Conservation (phyloP, 2,329 filamentous ascomycete genomes). For the Cercospora citrullina region DNA sequence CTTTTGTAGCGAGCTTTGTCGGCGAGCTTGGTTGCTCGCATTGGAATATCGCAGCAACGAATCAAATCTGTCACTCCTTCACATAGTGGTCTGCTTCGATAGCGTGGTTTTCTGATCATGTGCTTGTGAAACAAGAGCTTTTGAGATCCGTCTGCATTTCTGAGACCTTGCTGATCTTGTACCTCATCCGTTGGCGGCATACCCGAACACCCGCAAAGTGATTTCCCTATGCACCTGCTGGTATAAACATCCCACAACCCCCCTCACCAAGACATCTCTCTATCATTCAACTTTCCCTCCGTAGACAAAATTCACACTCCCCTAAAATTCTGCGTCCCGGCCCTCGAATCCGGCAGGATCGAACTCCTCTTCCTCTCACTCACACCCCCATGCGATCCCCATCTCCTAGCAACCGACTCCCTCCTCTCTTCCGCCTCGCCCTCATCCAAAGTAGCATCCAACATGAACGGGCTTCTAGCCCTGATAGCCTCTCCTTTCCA, state of each 20-base stretch:
- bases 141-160: background rate
- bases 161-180: background rate
- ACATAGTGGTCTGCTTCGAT: background rate
- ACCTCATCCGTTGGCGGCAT: background rate
- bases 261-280: background rate
- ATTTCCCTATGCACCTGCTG: background rate
- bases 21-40: background rate
- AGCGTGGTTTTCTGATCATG: too few species aligned
- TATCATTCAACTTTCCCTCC: too few species aligned
- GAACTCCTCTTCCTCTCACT: conserved; percentile 1
- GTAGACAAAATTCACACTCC: background rate
- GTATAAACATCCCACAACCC: background rate
- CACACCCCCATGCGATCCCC: background rate
- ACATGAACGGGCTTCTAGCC: conserved; percentile 34
- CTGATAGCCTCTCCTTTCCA: conserved; percentile 33
- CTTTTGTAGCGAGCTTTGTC: background rate
- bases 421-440: conserved; percentile 28
- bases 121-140: background rate
- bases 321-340: background rate
- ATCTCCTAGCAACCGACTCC: conserved; percentile 19
- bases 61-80: background rate
- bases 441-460: conserved; percentile 33
- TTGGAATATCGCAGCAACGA: background rate
- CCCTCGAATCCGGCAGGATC: conserved; percentile 3
- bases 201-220: background rate